phyloP scores from a whole-genome alignment of 345 rosid species.

The Brassica rapa region DNA sequence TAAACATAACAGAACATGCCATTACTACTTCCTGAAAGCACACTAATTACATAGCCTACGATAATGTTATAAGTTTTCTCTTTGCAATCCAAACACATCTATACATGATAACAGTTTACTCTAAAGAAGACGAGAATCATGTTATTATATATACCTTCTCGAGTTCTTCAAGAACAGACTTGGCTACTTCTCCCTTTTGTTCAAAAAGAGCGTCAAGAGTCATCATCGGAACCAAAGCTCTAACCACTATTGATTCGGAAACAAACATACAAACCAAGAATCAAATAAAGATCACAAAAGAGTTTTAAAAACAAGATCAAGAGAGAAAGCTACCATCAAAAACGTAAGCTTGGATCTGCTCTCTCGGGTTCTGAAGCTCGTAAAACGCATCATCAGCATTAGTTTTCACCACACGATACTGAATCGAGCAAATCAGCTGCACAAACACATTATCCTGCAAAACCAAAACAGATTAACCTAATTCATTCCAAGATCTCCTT shows the following conservation, averaged over 20 bases:
- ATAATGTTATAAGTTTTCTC: not conserved
- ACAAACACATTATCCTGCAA: slow-evolving; percentile 93
- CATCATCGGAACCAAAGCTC: slow-evolving; percentile 94
- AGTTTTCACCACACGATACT: slow-evolving; percentile 67
- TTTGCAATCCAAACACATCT: not conserved
- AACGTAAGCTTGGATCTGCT: slow-evolving; percentile 95
- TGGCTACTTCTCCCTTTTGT: slow-evolving; percentile 97
- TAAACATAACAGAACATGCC: not conserved
- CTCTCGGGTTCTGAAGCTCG: slow-evolving; percentile 85
- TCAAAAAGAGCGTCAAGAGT: slow-evolving; percentile 86
- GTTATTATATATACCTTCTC: slow-evolving; percentile 63
- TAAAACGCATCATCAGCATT: slow-evolving; percentile 98
- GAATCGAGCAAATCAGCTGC: slow-evolving; percentile 92
- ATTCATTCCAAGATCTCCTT: not conserved
- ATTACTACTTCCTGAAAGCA: not conserved
- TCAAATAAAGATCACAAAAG: not conserved
- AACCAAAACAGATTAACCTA: not conserved
- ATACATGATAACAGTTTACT: not conserved
- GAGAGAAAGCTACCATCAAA: slow-evolving; percentile 68
- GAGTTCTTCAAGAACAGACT: slow-evolving; percentile 89
- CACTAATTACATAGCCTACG: not conserved
- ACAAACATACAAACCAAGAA: slow-evolving; percentile 8
- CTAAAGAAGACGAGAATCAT: not conserved
- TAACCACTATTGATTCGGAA: slow-evolving; percentile 58
- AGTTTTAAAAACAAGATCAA: not conserved